phyloP scores from a whole-genome alignment of 768 basidiomycete species.

The Mycena leptocephala region DNA sequence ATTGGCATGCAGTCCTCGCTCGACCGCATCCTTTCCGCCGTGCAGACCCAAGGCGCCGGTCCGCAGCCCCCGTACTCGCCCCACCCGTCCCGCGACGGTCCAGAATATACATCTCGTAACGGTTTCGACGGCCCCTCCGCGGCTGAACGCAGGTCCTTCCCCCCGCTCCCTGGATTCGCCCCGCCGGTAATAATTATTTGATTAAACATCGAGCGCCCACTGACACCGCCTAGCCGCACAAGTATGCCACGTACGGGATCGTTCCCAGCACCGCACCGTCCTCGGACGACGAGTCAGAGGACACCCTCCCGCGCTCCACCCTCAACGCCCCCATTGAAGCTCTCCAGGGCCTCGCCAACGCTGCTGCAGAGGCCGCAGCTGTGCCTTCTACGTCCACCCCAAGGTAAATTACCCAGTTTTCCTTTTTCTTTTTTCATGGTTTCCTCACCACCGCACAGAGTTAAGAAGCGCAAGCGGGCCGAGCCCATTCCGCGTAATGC shows the following conservation, averaged over 20 bases:
- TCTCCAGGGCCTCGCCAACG: conserved; percentile 93
- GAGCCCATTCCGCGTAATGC: conserved; percentile 90
- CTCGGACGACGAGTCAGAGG: conserved; percentile 94
- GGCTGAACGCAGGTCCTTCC: conserved; percentile 69
- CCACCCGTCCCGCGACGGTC: conserved; percentile 51
- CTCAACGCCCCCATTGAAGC: conserved; percentile 96
- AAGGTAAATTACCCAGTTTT: conserved; percentile 61
- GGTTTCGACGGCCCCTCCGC: conserved; percentile 56
- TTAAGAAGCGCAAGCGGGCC: conserved; percentile 88
- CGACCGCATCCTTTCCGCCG: conserved; percentile 83
- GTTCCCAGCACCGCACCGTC: conserved; percentile 88
- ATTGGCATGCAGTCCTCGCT: conserved; percentile 94
- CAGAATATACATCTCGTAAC: conserved; percentile 56
- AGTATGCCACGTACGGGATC: conserved; percentile 94
- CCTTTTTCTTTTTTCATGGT: conserved; percentile 11
- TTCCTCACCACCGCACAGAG: conserved; percentile 55
- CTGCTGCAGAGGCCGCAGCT: conserved; percentile 94
- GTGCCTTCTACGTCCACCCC: conserved; percentile 78
- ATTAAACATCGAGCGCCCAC: conserved; percentile 30
- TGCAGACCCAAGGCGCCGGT: conserved; percentile 58
- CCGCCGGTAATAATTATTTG: conserved; percentile 75
- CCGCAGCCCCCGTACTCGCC: conserved; percentile 47
- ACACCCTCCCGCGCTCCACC: conserved; percentile 86
- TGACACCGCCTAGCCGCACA: conserved; percentile 55
- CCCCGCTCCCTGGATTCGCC: conserved; percentile 92